A percentile compares a stretch with the other conserved stretches of the same genome.
These are phyloP conservation scores for Plasmopara viticola DNA, from an alignment of 352 stramenopile species.

Conservation along the genomic window DNA sequence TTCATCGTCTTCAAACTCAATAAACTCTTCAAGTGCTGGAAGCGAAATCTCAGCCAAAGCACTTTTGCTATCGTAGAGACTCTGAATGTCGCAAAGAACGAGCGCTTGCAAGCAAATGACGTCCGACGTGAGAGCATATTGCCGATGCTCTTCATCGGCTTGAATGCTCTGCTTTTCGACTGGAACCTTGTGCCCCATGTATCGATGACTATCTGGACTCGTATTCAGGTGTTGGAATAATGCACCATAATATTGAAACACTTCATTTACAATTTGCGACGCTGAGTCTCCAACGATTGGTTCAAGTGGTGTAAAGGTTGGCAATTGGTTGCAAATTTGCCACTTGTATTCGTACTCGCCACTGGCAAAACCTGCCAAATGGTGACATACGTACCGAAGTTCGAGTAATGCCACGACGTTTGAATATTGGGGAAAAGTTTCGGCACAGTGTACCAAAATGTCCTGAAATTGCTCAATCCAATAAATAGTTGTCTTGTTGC, in stretches of 20 bases:
- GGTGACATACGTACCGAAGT: conserved; percentile 76
- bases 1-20: conserved; percentile 78
- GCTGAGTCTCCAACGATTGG: conserved; percentile 50
- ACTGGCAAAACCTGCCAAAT: conserved; percentile 61
- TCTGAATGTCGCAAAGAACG: conserved; percentile 75
- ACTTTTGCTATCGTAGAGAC: conserved; percentile 71
- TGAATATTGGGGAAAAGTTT: conserved; percentile 62
- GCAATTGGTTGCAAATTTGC: conserved; percentile 68
- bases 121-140: conserved; percentile 48
- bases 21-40: conserved; percentile 56
- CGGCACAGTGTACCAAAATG: conserved; percentile 53
- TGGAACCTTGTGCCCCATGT: conserved; percentile 22
- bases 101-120: conserved; percentile 58
- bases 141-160: conserved; percentile 6
- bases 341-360: conserved; percentile 58
- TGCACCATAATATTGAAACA: conserved; percentile 68
- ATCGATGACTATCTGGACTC: conserved; percentile 39
- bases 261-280: conserved; percentile 64
- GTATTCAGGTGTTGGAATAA: conserved; percentile 60
- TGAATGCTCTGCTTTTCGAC: conserved; percentile 4
- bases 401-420: conserved; percentile 69
- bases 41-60: conserved; percentile 57
- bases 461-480: conserved; percentile 80
- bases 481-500: conserved; percentile 54
- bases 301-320: conserved; percentile 33